A percentile compares a stretch with the other conserved stretches of the same genome.
phyloP scores from a whole-genome alignment of 805 yeast genomes.

The Kazachstania africana region DNA sequence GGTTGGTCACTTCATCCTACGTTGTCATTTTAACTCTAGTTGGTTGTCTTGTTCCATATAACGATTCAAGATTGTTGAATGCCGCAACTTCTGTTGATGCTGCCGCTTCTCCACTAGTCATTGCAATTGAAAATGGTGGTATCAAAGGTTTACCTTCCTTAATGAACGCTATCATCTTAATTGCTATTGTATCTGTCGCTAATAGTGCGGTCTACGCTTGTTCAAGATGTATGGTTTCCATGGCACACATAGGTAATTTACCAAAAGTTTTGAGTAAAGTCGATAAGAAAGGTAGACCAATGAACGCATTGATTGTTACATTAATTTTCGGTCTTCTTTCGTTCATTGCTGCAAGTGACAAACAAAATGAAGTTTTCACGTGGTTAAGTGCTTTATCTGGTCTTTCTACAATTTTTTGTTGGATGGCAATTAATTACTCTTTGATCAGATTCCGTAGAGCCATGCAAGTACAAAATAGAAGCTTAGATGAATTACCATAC shows the following conservation, averaged over 20 bases:
- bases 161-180: constrained; percentile 58
- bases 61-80: constrained; percentile 36
- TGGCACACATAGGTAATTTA: constrained; percentile 55
- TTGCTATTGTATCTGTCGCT: constrained; percentile 62
- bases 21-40: constrained; percentile 43
- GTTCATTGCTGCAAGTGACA: constrained; percentile 39
- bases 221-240: constrained; percentile 55
- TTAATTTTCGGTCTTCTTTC: constrained; percentile 45
- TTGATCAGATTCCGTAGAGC: constrained; percentile 48
- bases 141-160: constrained; percentile 56
- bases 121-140: constrained; percentile 57
- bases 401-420: constrained; percentile 39
- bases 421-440: constrained; percentile 40
- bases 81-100: constrained; percentile 42
- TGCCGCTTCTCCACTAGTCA: constrained; percentile 63
- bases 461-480: constrained; percentile 42
- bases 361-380: constrained; percentile 38
- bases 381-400: constrained; percentile 47
- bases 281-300: constrained; percentile 70
- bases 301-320: constrained; percentile 50
- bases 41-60: constrained; percentile 58
- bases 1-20: constrained; percentile 69
- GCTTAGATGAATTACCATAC: constrained; percentile 50
- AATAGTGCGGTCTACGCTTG: constrained; percentile 62
- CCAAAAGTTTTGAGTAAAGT: constrained; percentile 54